These are phyloP conservation scores for Ceratocystis colombiana DNA, from an alignment of 2,329 filamentous ascomycete species.

Conservation along the genomic window DNA sequence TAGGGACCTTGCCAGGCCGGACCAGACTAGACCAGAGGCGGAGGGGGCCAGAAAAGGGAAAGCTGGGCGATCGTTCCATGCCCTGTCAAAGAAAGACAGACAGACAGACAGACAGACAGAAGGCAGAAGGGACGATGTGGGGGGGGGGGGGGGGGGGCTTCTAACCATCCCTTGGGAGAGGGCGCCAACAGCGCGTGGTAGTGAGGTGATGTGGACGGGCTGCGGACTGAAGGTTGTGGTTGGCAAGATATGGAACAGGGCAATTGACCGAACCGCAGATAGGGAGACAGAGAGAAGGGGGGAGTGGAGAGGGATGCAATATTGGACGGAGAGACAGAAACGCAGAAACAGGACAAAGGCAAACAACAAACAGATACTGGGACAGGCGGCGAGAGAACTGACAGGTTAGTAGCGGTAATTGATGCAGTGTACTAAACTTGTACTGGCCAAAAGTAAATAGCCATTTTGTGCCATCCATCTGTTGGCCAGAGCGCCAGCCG, in stretches of 20 bases:
- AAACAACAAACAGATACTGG: background rate
- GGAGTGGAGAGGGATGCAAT: background rate
- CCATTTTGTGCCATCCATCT: conserved; percentile 1
- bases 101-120: background rate
- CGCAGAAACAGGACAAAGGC: background rate
- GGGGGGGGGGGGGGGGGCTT: background rate
- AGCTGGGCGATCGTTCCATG: conserved; percentile 5
- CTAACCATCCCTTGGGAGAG: background rate
- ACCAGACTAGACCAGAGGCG: background rate
- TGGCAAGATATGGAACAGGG: conserved; percentile 9
- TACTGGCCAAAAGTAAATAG: conserved; percentile 12
- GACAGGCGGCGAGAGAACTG: background rate
- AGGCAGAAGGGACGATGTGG: background rate
- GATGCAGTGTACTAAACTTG: background rate
- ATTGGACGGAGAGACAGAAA: background rate
- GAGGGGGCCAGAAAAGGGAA: background rate
- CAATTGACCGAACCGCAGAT: background rate
- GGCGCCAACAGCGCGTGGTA: background rate
- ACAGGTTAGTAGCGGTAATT: background rate
- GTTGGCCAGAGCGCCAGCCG: background rate
- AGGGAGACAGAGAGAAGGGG: background rate
- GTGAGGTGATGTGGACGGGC: background rate
- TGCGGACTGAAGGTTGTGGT: too few species aligned
- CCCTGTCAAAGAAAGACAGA: conserved; percentile 2
- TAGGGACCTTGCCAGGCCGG: background rate